Conservation (phyloP, 2,329 filamentous ascomycete species). For the Chrysosporium keratinophilum region DNA sequence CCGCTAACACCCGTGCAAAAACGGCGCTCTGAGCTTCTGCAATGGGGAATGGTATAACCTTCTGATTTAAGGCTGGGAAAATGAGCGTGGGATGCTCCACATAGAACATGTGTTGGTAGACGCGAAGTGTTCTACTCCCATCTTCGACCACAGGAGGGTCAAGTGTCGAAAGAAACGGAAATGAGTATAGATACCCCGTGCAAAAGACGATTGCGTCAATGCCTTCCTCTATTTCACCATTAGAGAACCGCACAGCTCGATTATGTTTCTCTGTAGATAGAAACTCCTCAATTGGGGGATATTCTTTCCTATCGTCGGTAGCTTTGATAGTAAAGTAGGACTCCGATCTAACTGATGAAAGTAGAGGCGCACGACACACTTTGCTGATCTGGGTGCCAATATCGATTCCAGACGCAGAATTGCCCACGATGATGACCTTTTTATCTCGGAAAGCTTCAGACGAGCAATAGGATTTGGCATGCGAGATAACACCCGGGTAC, state of each 20-base stretch:
- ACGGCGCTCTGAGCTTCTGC: slow-evolving; percentile 69
- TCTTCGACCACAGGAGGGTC: slow-evolving; percentile 51
- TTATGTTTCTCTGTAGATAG: slow-evolving; percentile 42
- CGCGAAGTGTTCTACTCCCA: slow-evolving; percentile 58
- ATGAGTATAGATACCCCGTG: slow-evolving; percentile 80
- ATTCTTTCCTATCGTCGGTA: slow-evolving; percentile 46
- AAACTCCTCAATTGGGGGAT: slow-evolving; percentile 46
- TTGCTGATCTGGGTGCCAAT: slow-evolving; percentile 65
- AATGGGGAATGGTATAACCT: slow-evolving; percentile 78
- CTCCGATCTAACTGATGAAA: slow-evolving; percentile 52
- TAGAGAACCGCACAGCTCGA: slow-evolving; percentile 54
- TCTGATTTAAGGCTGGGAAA: slow-evolving; percentile 65
- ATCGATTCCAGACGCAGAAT: slow-evolving; percentile 73
- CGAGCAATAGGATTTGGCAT: slow-evolving; percentile 70
- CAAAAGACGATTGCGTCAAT: slow-evolving; percentile 75
- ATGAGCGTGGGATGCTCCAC: slow-evolving; percentile 65
- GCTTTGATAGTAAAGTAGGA: slow-evolving; percentile 34
- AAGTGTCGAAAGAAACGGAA: slow-evolving; percentile 55
- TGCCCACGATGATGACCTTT: slow-evolving; percentile 76
- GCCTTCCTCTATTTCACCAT: slow-evolving; percentile 53
- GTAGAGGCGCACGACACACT: slow-evolving; percentile 49
- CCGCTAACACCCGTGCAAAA: slow-evolving; percentile 66
- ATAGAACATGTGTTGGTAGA: slow-evolving; percentile 73
- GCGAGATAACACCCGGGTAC: slow-evolving; percentile 53
- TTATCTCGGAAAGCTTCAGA: slow-evolving; percentile 53